Base-by-base conservation (phyloP, 2,329 filamentous ascomycete genomes). In the Ophiostoma sp. region DNA sequence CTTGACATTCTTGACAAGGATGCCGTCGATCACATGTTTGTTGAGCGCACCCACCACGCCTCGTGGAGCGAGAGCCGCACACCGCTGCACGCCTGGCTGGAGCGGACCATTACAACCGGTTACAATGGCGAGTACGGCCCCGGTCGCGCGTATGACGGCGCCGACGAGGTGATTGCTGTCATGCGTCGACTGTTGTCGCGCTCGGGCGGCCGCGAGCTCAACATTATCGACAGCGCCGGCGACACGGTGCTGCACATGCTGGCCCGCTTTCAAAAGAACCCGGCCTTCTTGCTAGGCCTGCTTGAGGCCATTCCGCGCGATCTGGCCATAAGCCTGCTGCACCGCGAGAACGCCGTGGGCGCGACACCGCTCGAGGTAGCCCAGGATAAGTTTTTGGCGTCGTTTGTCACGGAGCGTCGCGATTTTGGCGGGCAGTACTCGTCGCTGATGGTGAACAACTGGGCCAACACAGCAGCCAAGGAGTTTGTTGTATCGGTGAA, bases 311-410 rank as follows among this genome's bases (percentile, higher is more conserved):
- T 87, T 22, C 88, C 91, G 0, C 84, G 85, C 33, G 17, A 72
- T n/a, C 66, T 73, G 25, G 39, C 50, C n/a, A 50, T 36, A 7
- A 22, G 17, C 25, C 83, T 94, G 1, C 82, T 94, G 0, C 86
- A 88, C 76, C 87, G 90, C 28, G 93, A 96, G 79, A 95, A 95
- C 76, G 89, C 92, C 0, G 92, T 92, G 0, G 93, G 93, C 1
- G 86, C 88, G 19, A 96, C 93, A 0, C 91, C 93, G 0, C 85
- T 87, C 36, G 93, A 96, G 77, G 82, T 93, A 68, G 89, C 90
- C 0, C 83, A 88, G 69, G 90, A 92, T 70, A 80, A 81, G 1
- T 85, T 86, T 74, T 82, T 87, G 2, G 80, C 82, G 8, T 77
- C 79, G 8, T 80, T 81, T 59, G 80, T 85, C n/a, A 68, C 74